phyloP scores from a whole-genome alignment of 768 basidiomycete genomes.

The Rhizopogon roseolus region DNA sequence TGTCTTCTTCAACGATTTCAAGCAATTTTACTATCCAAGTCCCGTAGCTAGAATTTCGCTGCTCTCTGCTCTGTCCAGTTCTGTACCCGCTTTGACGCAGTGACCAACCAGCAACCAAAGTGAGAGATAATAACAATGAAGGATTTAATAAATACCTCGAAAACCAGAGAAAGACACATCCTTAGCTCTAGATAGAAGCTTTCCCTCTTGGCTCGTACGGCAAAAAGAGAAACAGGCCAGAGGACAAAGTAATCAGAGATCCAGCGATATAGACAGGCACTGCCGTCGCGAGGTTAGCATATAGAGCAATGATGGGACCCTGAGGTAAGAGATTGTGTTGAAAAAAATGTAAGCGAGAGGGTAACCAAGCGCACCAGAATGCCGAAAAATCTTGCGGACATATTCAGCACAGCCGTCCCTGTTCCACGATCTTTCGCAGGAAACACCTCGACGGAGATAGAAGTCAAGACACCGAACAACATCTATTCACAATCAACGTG shows the following conservation, averaged over 20 bases:
- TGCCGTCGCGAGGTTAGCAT: constrained; percentile 57
- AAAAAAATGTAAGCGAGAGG: background rate
- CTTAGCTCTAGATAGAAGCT: constrained; percentile 47
- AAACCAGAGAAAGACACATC: too few relatives aligned
- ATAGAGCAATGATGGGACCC: constrained; percentile 71
- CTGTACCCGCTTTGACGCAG: too few relatives aligned
- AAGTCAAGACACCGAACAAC: constrained; percentile 75
- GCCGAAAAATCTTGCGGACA: constrained; percentile 60
- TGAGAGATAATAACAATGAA: too few relatives aligned
- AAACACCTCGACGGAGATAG: constrained; percentile 65
- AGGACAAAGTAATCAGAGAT: constrained; percentile 56
- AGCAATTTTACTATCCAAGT: too few relatives aligned
- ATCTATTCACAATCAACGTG: constrained; percentile 30
- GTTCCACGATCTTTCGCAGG: constrained; percentile 72
- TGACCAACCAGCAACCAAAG: too few relatives aligned
- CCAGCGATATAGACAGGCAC: constrained; percentile 74
- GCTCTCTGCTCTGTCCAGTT: too few relatives aligned
- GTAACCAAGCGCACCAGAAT: constrained; percentile 46
- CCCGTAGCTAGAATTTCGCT: too few relatives aligned
- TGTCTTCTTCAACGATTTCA: too few relatives aligned
- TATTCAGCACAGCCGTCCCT: constrained; percentile 59
- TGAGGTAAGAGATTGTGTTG: constrained; percentile 15
- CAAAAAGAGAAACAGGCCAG: constrained; percentile 53
- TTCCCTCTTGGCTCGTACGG: constrained; percentile 75
- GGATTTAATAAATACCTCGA: too few relatives aligned